Evolutionary conservation across 2,329 filamentous ascomycete genomes (phyloP), one percentile per base, ranked within the genome.

Genomic region (Massarina eburnea): DNA sequence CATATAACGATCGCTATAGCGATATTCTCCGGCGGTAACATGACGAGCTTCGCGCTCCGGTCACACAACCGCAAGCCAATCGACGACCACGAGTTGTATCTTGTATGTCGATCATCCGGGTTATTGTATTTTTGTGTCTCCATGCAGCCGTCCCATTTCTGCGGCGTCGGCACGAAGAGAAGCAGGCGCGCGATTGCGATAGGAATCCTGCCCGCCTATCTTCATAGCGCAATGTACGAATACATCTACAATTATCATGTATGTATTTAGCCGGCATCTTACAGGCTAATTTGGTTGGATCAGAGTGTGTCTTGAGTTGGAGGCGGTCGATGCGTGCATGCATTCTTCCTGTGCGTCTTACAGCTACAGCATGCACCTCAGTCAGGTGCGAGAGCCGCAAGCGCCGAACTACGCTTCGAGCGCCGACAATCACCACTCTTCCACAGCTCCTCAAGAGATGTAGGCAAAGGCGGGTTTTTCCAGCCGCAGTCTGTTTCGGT

Each of bases 211-310:
- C 27, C 4, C n/a, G 27, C n/a, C 27, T 30, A 30, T 30, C 12
- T 14, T 30, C n/a, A n/a, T 8, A 7, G 27, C 27, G 5, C 27
- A 30, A 8, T 30, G 27, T 30, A 30, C 12, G 9, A 14, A 26
- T 26, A 26, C 24, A 7, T 26, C 24, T 26, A 30, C 27, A 30
- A 30, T 30, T 14, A 14, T 30, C 27, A 30, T 30, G 27, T 30
- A 30, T 8, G 6, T 14, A 30, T 51, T 51, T 52, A 51, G 48
- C 51, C 51, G 48, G 51, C 43, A 49, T 43, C 19, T 39, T 40
- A 48, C 41, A 45, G 57, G 58, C 56, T 61, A 59, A 62, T 51
- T 61, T 59, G 55, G 56, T 59, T 57, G 57, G 57, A 43, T 45
- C 47, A 39, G 45, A 50, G 29, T 22, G 40, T 29, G 26, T 47